Base-by-base conservation (phyloP, 345 rosid genomes). In the Linum usitatissimum region DNA sequence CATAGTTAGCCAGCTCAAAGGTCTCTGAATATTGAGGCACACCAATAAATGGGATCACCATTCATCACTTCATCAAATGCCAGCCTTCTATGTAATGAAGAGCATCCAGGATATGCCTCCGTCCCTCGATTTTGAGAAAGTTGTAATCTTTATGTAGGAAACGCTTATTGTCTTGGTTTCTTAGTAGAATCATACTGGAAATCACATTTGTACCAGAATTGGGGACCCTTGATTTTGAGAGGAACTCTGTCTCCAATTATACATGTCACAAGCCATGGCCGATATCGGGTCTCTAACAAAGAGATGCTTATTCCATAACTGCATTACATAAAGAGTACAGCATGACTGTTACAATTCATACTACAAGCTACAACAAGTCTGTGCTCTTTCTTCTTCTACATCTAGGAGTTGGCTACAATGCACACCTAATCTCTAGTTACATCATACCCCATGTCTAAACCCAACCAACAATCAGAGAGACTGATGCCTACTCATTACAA, bases 1-100 rank as follows among this genome's bases (percentile, higher is more conserved):
- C 49, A 80, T 86, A 30, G 71, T 75, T 48, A 80, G 40, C 65
- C 83, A 82, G 71, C 93, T 88, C 45, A 86, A 81, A 65, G 91
- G 96, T 55, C 84, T 86, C 10, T 84, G 71, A 81, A 66, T 45
- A 45, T 4, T 13, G 10, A 45, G 17, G 17, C 48, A 45, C 51
- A 7, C 51, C 1, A 45, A 45, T 45, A 7, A 34, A 34, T 4
- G 51, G 51, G 4, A 7, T 45, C 34, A 8, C 6, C 9, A 38
- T 31, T 60, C 34, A 2, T 36, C 34, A n/a, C 5, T 31, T 8
- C 6, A 12, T 19, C 23, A 18, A 9, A 9, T 18, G 59, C 59
- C 4, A 18, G 30, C 30, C 7, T 8, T 55, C 15, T 10, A 10
- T 45, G 51, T 45, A 45, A 3, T 45, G 51, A 45, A 45, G 51